Percentiles rank a stretch among this genome's conserved stretches.
These are phyloP conservation scores for Pseudozyma thailandica DNA, from an alignment of 1,284 basidiomycete genomes.

Conservation along the genomic window DNA sequence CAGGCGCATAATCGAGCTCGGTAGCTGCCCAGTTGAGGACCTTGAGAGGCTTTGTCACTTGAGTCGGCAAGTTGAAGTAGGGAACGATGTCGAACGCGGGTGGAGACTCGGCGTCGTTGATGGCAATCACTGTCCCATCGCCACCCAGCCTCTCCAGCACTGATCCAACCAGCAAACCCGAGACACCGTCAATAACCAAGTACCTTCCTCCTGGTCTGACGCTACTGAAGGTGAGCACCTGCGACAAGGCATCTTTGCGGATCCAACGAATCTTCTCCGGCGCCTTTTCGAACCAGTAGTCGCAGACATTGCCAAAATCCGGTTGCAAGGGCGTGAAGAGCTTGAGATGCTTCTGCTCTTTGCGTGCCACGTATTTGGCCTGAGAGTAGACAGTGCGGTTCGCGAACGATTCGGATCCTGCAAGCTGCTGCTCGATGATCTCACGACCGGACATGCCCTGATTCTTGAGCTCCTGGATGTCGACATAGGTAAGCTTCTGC, in stretches of 20 bases:
- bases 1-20: conserved; percentile 44
- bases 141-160: conserved; percentile 78
- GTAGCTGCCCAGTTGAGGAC: conserved; percentile 60
- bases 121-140: conserved; percentile 81
- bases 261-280: conserved; percentile 82
- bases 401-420: conserved; percentile 54
- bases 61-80: conserved; percentile 76
- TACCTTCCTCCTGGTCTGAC: conserved; percentile 86
- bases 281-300: conserved; percentile 80
- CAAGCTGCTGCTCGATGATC: conserved; percentile 61
- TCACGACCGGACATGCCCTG: conserved; percentile 62
- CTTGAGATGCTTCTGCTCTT: conserved; percentile 76
- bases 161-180: conserved; percentile 83
- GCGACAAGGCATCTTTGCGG: conserved; percentile 86
- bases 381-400: conserved; percentile 64
- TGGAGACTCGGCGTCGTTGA: conserved; percentile 91
- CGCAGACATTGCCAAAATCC: conserved; percentile 85
- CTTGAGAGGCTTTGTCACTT: conserved; percentile 58
- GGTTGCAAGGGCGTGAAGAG: conserved; percentile 89
- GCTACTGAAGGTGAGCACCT: conserved; percentile 85
- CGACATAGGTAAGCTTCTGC: conserved; percentile 64
- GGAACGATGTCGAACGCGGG: conserved; percentile 87
- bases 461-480: conserved; percentile 66
- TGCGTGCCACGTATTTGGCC: conserved; percentile 63
- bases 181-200: conserved; percentile 90